Base-by-base conservation (phyloP, 2,329 filamentous ascomycete species). In the Sarocladium brachiariae region DNA sequence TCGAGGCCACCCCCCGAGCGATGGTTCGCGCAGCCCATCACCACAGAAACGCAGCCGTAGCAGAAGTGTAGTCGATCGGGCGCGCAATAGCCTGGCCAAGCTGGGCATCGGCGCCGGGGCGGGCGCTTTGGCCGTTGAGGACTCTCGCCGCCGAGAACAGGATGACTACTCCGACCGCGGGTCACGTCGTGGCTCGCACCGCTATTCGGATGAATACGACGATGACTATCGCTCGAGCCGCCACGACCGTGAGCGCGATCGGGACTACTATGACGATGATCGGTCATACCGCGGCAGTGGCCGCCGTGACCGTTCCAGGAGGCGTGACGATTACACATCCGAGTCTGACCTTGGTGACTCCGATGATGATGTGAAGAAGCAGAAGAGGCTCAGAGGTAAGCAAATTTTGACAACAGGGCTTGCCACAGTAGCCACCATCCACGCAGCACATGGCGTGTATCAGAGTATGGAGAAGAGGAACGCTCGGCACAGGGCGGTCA, bases 21-120 rank as follows among this genome's bases (percentile, higher is more conserved):
- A 62, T 23, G 73, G 74, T 53, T 70, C 67, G 0, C 62, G 65
- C 49, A 71, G 68, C 56, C 70, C 69, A 2, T 73, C 70, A 2
- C 71, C 71, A 13, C 64, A 63, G 24, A 62, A 64, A 21, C 65
- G 70, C 52, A 72, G 78, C 66, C 77, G 81, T 55, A 84, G 81
- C 69, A 80, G 80, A 54, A 84, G 81, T 61, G 75, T 84, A n/a
- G 80, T 83, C 8, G 80, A 84, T 61, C 71, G 71, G 50, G 78
- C 80, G 18, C 78, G 81, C 51, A 79, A 79, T 53, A 73, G 80
- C 50, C 69, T 85, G 33, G 80, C 81, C 56, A 82, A 78, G 61
- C 68, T 85, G 13, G 81, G 81, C 45, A 66, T 85, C 30, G 80
- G 80, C 49, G 76, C 68, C 50, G 65, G 67, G 39, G 60, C 61